Evolutionary conservation across 352 stramenopile genomes (phyloP).

Genomic region (Globisporangium spiculum): DNA sequence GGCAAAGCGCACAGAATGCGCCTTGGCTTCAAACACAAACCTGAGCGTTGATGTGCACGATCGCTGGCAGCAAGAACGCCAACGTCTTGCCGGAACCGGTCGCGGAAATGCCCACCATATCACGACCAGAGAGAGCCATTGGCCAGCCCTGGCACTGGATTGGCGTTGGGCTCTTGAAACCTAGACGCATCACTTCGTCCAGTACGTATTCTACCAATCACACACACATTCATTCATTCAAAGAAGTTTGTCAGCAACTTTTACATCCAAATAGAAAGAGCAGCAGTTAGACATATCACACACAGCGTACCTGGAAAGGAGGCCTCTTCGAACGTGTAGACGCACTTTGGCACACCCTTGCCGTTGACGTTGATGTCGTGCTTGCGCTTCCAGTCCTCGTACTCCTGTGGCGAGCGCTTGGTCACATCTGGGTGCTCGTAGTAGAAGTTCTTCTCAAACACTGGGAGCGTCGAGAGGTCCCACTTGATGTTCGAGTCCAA

Average conservation of each 20-base stretch:
- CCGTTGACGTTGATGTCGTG: slow-evolving; percentile 95
- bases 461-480: slow-evolving; percentile 90
- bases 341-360: slow-evolving; percentile 97
- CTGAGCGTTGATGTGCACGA: slow-evolving; percentile 99
- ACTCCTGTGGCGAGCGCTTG: slow-evolving; percentile 87
- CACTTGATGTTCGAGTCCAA: slow-evolving; percentile 95
- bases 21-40: slow-evolving; percentile 72
- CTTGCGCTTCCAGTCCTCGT: slow-evolving; percentile 89
- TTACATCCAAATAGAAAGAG: background rate
- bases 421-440: slow-evolving; percentile 97
- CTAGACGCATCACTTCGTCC: slow-evolving; percentile 95
- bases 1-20: slow-evolving; percentile 11
- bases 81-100: slow-evolving; percentile 98
- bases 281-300: slow-evolving; percentile 2
- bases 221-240: background rate
- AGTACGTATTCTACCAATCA: slow-evolving; percentile 91
- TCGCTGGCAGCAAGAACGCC: slow-evolving; percentile 98
- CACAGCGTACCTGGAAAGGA: slow-evolving; percentile 73
- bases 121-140: slow-evolving; percentile 96
- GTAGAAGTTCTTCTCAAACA: slow-evolving; percentile 99
- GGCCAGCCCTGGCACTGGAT: slow-evolving; percentile 97
- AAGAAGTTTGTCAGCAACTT: background rate
- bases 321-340: slow-evolving; percentile 93
- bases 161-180: slow-evolving; percentile 94
- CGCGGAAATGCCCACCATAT: slow-evolving; percentile 98